Conservation (phyloP, 176 grass and related monocot genomes). For the Carex parvula region DNA sequence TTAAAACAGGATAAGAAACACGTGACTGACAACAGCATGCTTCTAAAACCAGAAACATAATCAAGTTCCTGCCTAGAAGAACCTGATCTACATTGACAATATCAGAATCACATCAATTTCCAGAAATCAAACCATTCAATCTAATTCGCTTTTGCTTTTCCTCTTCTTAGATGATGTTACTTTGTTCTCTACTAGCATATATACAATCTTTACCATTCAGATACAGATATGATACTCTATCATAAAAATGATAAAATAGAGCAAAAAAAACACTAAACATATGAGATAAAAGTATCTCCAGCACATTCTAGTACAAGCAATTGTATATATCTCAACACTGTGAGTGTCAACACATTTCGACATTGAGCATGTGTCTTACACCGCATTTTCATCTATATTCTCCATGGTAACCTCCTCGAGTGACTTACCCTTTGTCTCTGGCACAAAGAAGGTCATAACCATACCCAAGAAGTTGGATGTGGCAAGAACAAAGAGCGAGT, state of each 20-base stretch:
- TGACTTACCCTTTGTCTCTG: slow-evolving; percentile 57
- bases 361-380: not conserved
- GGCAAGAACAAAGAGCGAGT: slow-evolving; percentile 47
- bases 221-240: not conserved
- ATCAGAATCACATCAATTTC: not conserved
- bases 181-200: not conserved
- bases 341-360: not conserved
- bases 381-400: slow-evolving; percentile 19
- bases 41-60: not conserved
- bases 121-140: not conserved
- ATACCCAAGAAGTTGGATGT: slow-evolving; percentile 39
- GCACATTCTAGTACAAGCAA: not conserved
- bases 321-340: not conserved
- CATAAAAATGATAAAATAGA: not conserved
- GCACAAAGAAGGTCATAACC: slow-evolving; percentile 48
- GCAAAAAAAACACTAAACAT: not conserved
- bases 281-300: not conserved
- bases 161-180: not conserved
- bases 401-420: slow-evolving; percentile 55
- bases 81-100: not conserved
- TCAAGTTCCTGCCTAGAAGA: not conserved
- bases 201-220: not conserved
- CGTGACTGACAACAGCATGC: not conserved
- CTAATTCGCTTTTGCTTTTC: not conserved
- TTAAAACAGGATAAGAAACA: not conserved